Evolutionary conservation across 2,329 filamentous ascomycete genomes (phyloP).

Genomic region (Talaromyces sp.): DNA sequence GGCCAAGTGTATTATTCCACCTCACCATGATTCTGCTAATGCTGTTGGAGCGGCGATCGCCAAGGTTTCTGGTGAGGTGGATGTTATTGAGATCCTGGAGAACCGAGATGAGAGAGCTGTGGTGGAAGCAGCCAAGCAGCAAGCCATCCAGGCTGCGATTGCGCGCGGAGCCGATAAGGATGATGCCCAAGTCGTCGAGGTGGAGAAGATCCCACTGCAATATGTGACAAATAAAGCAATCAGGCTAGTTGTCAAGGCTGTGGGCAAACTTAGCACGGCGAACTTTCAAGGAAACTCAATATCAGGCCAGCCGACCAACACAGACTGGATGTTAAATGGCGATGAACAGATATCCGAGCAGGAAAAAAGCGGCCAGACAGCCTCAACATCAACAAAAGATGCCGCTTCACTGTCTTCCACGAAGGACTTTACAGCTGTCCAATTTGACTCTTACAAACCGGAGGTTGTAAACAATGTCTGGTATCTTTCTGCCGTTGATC

Average conservation of each 20-base stretch:
- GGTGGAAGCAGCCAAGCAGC: constrained; percentile 26
- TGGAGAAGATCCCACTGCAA: constrained; percentile 43
- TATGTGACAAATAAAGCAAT: constrained; percentile 37
- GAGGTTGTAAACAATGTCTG: constrained; percentile 35
- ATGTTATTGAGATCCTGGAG: constrained; percentile 52
- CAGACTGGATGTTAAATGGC: constrained; percentile 9
- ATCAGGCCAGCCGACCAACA: neutral
- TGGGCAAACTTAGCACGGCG: constrained; percentile 37
- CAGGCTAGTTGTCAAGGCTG: constrained; percentile 39
- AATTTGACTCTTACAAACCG: constrained; percentile 35
- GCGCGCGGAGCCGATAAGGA: constrained; percentile 27
- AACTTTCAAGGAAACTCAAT: neutral
- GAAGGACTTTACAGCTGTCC: constrained; percentile 25
- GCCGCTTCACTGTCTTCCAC: constrained; percentile 21
- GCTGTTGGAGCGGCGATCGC: constrained; percentile 62
- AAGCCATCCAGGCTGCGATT: constrained; percentile 27
- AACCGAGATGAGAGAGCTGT: constrained; percentile 27
- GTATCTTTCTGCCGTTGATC: constrained; percentile 39
- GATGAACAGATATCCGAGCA: neutral
- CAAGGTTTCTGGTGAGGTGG: constrained; percentile 54
- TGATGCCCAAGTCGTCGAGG: constrained; percentile 45
- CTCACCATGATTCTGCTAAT: constrained; percentile 58
- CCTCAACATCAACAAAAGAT: neutral
- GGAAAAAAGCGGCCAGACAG: neutral
- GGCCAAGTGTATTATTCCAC: constrained; percentile 51